phyloP scores from a whole-genome alignment of 345 rosid genomes.

The Litchi chinensis region DNA sequence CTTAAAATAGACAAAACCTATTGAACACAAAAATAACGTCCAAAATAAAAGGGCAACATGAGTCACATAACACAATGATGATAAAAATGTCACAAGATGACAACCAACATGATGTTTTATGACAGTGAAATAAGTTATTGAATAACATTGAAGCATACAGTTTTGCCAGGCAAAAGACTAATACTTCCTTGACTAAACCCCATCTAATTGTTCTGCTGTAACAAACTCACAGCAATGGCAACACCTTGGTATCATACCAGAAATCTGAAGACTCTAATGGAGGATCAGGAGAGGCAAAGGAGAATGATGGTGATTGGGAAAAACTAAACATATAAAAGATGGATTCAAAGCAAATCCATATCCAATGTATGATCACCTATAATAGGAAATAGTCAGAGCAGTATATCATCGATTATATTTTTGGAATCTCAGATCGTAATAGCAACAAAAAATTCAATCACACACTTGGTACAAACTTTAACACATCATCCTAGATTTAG shows the following conservation, averaged over 20 bases:
- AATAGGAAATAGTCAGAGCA: conserved; percentile 7
- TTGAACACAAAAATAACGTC: not conserved
- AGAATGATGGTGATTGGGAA: too few species aligned
- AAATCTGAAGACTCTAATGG: too few species aligned
- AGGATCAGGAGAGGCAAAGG: too few species aligned
- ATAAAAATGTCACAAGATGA: too few species aligned
- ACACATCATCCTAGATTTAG: conserved; percentile 33
- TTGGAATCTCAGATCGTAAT: not conserved
- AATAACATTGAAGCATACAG: too few species aligned
- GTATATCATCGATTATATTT: not conserved
- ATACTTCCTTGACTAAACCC: too few species aligned
- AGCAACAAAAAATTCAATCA: conserved; percentile 6
- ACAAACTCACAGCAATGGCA: too few species aligned
- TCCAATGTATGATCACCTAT: not conserved
- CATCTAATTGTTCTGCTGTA: too few species aligned
- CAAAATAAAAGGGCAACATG: not conserved
- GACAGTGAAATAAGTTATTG: too few species aligned
- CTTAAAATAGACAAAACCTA: too few species aligned
- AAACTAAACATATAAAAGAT: not conserved
- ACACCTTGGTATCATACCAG: too few species aligned
- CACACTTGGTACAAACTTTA: conserved; percentile 3
- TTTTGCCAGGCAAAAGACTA: not conserved
- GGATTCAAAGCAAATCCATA: not conserved
- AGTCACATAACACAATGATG: not conserved
- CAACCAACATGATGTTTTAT: too few species aligned